Percentiles rank a stretch among this genome's conserved stretches.
phyloP scores from a whole-genome alignment of 2,329 filamentous ascomycete species.

The Aspergillus hortae region DNA sequence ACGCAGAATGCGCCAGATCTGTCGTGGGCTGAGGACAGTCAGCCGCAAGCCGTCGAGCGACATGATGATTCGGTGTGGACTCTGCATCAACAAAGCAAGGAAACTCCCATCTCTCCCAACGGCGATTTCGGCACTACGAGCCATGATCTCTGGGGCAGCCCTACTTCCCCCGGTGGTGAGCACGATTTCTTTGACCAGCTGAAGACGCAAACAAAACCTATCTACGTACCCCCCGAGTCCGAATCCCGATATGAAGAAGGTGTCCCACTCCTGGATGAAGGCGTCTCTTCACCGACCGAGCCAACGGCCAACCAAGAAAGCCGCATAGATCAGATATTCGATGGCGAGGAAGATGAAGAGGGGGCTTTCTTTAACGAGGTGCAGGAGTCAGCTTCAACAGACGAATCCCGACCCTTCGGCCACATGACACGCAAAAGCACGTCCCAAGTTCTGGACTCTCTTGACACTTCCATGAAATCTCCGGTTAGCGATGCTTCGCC shows the following conservation, averaged over 20 bases:
- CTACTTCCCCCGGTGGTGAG: slow-evolving; percentile 41
- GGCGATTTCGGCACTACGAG: slow-evolving; percentile 12
- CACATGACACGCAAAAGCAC: slow-evolving; percentile 67
- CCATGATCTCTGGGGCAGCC: slow-evolving; percentile 42
- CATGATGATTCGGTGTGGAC: slow-evolving; percentile 1
- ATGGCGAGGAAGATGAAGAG: slow-evolving; percentile 34
- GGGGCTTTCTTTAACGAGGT: slow-evolving; percentile 35
- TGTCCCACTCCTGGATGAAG: slow-evolving; percentile 56
- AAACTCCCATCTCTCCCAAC: slow-evolving; percentile 6
- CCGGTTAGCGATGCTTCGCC: slow-evolving; percentile 26
- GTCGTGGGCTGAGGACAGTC: not conserved
- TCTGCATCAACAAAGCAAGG: slow-evolving; percentile 4
- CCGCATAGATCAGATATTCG: slow-evolving; percentile 34
- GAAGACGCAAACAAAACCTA: slow-evolving; percentile 39
- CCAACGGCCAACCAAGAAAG: slow-evolving; percentile 23
- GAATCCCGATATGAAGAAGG: slow-evolving; percentile 68
- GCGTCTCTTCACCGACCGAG: slow-evolving; percentile 17
- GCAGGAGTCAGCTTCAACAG: slow-evolving; percentile 11
- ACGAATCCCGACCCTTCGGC: slow-evolving; percentile 9
- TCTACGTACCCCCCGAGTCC: slow-evolving; percentile 35
- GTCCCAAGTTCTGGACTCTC: slow-evolving; percentile 58
- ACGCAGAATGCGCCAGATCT: not conserved
- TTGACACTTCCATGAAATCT: slow-evolving; percentile 37
- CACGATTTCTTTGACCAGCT: slow-evolving; percentile 61
- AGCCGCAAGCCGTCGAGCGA: not conserved